A percentile compares a stretch with the other conserved stretches of the same genome.
Evolutionary conservation across 306 rosid genomes (phyloP).

Genomic region (Urtica urens): DNA sequence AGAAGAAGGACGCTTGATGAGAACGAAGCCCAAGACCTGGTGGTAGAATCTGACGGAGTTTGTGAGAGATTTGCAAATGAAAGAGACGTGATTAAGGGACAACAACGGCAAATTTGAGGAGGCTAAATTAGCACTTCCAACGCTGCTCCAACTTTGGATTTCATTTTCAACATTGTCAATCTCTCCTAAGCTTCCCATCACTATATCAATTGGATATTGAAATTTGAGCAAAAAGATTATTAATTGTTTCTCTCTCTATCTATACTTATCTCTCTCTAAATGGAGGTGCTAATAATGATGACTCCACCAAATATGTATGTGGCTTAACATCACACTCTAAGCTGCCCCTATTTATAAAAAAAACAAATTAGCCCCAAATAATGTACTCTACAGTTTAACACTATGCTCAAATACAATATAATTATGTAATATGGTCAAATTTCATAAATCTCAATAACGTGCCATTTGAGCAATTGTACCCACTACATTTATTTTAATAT

Average conservation of each 20-base stretch:
- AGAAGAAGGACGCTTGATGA: conserved; percentile 57
- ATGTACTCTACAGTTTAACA: too few relatives aligned
- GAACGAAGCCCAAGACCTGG: conserved; percentile 45
- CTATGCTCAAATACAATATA: too few relatives aligned
- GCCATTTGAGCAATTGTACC: too few relatives aligned
- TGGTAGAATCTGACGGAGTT: conserved; percentile 46
- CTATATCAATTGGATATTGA: too few relatives aligned
- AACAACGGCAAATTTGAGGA: conserved; percentile 22
- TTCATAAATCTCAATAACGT: too few relatives aligned
- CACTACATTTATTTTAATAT: too few relatives aligned
- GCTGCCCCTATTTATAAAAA: background rate
- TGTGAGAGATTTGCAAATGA: conserved; percentile 36
- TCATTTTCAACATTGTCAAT: background rate
- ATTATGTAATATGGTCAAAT: too few relatives aligned
- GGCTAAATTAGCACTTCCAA: background rate
- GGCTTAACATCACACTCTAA: background rate
- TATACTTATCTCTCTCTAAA: background rate
- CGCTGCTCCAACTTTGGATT: conserved; percentile 1
- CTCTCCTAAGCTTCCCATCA: conserved; percentile 13
- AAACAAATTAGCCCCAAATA: too few relatives aligned
- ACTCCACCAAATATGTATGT: too few relatives aligned
- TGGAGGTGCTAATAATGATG: too few relatives aligned
- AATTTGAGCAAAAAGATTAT: too few relatives aligned
- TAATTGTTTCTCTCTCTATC: conserved; percentile 4
- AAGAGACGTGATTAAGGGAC: conserved; percentile 53